Base-by-base conservation (phyloP, 345 rosid genomes). In the Geranium brycei region DNA sequence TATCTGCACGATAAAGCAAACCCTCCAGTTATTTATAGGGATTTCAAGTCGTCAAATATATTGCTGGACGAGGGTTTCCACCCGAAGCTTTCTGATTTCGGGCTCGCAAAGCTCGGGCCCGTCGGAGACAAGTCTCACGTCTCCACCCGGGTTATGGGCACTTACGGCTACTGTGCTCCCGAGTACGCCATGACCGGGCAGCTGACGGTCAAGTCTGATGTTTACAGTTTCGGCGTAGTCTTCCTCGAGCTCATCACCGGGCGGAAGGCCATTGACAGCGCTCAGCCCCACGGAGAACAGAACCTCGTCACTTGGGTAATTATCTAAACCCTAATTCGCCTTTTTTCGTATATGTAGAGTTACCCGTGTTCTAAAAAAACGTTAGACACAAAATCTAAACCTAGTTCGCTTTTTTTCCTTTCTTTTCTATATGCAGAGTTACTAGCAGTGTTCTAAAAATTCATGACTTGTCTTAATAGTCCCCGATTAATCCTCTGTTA, bases 131-230 rank as follows among this genome's bases (percentile, higher is more conserved):
- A 93, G 68, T 93, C 99, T 5, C 99, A 90, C 68, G 97, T 93
- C 73, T 93, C 99, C 66, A 93, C 99, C 62, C 82, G 99, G 77
- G 99, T 95, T 56, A 95, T 91, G 99, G 99, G 97, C 19, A 95
- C 99, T 23, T 95, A 95, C 62, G 99, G 99, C 30, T 91, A 95
- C 62, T 95, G 99, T 81, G 99, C 99, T 72, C 99, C 97, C 1
- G 97, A 95, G 73, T 95, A 95, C 57, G 97, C 99, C 74, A 95
- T 95, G 99, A 95, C 99, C 3, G 99, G 99, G 47, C 99, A 93
- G 59, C 77, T 93, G 68, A 93, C 99, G 0, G 95, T 90, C 23
- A 93, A 93, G 71, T 93, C 97, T 61, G 97, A 93, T 55, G 97
- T 90, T 10, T 93, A 93, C 64, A 90, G 99, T 73, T 93, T 93